phyloP scores from a whole-genome alignment of 2,329 filamentous ascomycete species.

The Pseudohalonectria lignicola region DNA sequence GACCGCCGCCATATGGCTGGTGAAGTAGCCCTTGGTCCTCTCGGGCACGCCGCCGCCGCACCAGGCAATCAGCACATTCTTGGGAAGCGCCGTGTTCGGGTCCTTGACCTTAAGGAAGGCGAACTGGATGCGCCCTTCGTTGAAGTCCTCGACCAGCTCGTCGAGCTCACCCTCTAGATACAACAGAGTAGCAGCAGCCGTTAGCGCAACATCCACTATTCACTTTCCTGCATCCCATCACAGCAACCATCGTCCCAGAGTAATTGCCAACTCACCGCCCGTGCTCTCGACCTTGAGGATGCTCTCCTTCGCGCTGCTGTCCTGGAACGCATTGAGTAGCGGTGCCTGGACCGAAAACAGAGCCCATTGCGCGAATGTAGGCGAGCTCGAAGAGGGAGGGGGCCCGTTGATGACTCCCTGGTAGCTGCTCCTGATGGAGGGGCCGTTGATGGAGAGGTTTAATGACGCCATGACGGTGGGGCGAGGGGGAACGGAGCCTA shows the following conservation, averaged over 20 bases:
- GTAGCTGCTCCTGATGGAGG: constrained; percentile 77
- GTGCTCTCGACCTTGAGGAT: constrained; percentile 88
- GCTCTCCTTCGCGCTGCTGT: constrained; percentile 78
- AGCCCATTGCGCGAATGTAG: constrained; percentile 86
- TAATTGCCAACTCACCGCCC: constrained; percentile 46
- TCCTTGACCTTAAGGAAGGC: constrained; percentile 96
- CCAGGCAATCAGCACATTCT: constrained; percentile 90
- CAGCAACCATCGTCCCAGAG: neutral
- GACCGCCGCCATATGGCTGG: constrained; percentile 81
- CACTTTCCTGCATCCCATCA: too few relatives aligned
- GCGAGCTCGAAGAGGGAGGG: constrained; percentile 47
- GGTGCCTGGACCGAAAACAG: constrained; percentile 89
- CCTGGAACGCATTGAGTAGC: constrained; percentile 86
- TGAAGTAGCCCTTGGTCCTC: constrained; percentile 96
- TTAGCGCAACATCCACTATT: too few relatives aligned
- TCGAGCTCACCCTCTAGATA: constrained; percentile 73
- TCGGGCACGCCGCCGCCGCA: constrained; percentile 98
- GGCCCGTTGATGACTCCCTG: constrained; percentile 44
- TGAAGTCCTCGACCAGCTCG: constrained; percentile 91
- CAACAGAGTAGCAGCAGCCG: neutral
- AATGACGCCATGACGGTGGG: constrained; percentile 56
- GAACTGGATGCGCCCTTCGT: constrained; percentile 92
- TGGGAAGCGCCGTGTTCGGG: constrained; percentile 78
- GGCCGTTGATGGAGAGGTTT: constrained; percentile 69
- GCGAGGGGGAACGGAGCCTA: constrained; percentile 2